These are phyloP conservation scores for Cornus controversa DNA, from an alignment of 148 eudicot species.

Conservation along the genomic window DNA sequence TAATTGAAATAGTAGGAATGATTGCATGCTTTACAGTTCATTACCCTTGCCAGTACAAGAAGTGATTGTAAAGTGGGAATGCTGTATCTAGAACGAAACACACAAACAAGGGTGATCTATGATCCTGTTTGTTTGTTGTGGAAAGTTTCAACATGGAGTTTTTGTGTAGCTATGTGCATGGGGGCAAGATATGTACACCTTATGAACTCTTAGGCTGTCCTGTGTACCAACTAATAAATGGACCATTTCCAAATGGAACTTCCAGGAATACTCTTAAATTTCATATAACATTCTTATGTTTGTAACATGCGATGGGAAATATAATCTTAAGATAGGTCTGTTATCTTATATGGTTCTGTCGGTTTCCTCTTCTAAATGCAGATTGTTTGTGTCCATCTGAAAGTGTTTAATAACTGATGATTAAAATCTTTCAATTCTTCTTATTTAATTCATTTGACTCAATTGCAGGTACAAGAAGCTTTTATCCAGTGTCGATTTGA, in stretches of 20 bases:
- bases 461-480: constrained; percentile 98
- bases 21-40: neutral
- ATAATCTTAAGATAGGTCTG: neutral
- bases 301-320: neutral
- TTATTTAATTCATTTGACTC: neutral
- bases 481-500: constrained; percentile 91
- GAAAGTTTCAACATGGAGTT: neutral
- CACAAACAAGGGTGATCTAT: too few relatives aligned
- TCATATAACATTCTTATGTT: neutral
- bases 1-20: neutral
- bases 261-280: neutral
- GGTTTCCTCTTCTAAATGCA: neutral
- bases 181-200: neutral
- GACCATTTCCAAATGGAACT: neutral
- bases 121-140: neutral
- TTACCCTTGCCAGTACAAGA: neutral
- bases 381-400: neutral
- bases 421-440: neutral
- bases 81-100: neutral
- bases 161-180: neutral
- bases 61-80: neutral
- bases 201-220: neutral
- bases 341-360: neutral
- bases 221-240: neutral
- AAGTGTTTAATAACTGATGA: neutral